Evolutionary conservation across 1,284 basidiomycete species (phyloP), one percentile per base, ranked within the genome.

Genomic region (Ceratobasidium theobromae): DNA sequence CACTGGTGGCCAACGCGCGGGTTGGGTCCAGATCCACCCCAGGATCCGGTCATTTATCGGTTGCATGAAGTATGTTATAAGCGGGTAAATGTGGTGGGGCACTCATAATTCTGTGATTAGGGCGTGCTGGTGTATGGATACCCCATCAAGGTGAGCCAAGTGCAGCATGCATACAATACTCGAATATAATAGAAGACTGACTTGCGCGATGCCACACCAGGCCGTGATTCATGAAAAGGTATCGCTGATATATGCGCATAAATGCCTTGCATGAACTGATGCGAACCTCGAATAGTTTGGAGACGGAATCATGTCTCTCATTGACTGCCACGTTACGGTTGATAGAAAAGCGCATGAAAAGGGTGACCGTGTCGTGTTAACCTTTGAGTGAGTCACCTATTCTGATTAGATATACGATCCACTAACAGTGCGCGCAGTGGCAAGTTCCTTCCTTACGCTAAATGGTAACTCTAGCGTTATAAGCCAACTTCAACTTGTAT

Each of bases 261-360:
- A 46, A 14, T 38, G 51, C 23, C 11, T 45, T 21, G 18, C 16
- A 25, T 30, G 38, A 46, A 43, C 23, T 58, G 69, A n/a, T 53
- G 40, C 28, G 38, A 1, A 28, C 33, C 48, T 27, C 28, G n/a
- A 14, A 6, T 57, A 91, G 88, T 94, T 93, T 70, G 92, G 92
- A 3, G 93, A 94, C 73, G 91, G 92, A 3, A 94, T 94, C 72
- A 93, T 93, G 90, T 90, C 87, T 18, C 91, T 94, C 82, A 94
- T 95, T 68, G 89, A 91, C 74, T 94, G 91, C 76, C 84, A 84
- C 69, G 82, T 93, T 45, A 81, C 80, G 30, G 80, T 95, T 43
- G 82, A 86, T 67, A 86, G 82, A 78, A 92, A 93, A 76, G 78
- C 80, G 12, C 86, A 93, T 72, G 89, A 89, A 4, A 90, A 89